Evolutionary conservation across 441 rosid genomes (phyloP), one percentile per base, ranked within the genome.

Genomic region (Populus hybrid): DNA sequence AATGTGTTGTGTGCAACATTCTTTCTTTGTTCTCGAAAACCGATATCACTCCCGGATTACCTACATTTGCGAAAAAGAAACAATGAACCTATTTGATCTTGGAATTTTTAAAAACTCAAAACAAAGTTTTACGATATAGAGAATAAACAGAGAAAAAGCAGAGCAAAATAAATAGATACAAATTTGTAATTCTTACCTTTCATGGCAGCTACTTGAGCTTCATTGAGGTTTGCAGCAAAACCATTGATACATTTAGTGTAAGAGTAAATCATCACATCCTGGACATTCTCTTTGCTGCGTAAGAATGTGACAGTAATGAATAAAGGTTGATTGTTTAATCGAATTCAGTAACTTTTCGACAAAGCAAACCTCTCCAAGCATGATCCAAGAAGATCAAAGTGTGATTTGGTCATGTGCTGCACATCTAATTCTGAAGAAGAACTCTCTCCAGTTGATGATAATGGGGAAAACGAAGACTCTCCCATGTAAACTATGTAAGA

Each of bases 211-310:
- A 85, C 93, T 70, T 86, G 77, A 8, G 74, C 83, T 3, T 92
- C 87, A 0, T 89, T 86, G 24, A 91, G 91, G 18, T 82, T n/a
- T 0, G 92, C 94, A 3, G 93, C 89, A 21, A 92, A 94, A 6
- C 96, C 93, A 68, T 92, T 88, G 78, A 94, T 84, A 42, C 72
- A 63, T 61, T 61, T 80, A n/a, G 82, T 83, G 73, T 83, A 94
- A 1, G 94, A 94, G 86, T 91, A 91, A 42, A 89, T 82, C 10
- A 92, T 82, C n/a, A 86, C 71, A 9, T 83, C 83, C 74, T 72
- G 35, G 20, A 89, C 91, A 71, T 59, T 72, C 72, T 87, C 78
- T 36, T 76, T 67, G 72, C 93, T 91, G 86, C 83, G 59, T 9
- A 33, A 65, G 18, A 75, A 18, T 38, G 26, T 12, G 18, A 21